These are phyloP conservation scores for Linnemannia hyalina DNA, from an alignment of 192 early-diverging fungal genomes.

Conservation along the genomic window DNA sequence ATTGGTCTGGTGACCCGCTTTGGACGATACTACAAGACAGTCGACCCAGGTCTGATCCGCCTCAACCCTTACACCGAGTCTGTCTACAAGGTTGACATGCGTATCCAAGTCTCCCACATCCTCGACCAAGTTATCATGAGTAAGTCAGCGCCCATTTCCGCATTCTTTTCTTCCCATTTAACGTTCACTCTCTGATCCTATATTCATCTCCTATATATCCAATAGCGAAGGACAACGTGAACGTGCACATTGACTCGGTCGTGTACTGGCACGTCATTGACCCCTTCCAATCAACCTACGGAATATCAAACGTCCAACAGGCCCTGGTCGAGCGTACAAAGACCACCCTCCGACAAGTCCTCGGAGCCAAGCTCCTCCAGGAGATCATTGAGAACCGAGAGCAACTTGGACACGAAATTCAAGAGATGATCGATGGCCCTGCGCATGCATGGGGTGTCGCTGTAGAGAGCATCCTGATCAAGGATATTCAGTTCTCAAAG, in stretches of 20 bases:
- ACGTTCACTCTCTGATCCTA: neutral
- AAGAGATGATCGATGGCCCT: constrained; percentile 84
- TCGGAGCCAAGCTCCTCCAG: constrained; percentile 87
- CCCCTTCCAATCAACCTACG: constrained; percentile 81
- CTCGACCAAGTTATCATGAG: constrained; percentile 80
- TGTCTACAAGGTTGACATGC: constrained; percentile 61
- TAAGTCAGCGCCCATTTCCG: neutral
- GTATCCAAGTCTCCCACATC: constrained; percentile 62
- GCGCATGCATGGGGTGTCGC: constrained; percentile 86
- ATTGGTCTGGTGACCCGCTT: constrained; percentile 78
- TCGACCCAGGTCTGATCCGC: constrained; percentile 67
- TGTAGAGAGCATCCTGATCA: constrained; percentile 87
- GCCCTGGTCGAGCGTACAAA: constrained; percentile 90
- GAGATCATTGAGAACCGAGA: constrained; percentile 92
- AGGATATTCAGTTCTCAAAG: constrained; percentile 81
- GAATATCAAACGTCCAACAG: constrained; percentile 78
- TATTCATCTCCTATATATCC: neutral
- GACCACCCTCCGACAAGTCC: constrained; percentile 89
- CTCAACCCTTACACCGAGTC: constrained; percentile 64
- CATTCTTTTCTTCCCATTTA: neutral
- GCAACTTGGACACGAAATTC: constrained; percentile 86
- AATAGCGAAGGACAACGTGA: constrained; percentile 66
- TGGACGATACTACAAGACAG: constrained; percentile 66
- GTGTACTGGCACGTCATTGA: constrained; percentile 89
- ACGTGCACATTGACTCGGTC: constrained; percentile 85